Base-by-base conservation (phyloP, 2,329 filamentous ascomycete genomes). In the Beauveria sp. region DNA sequence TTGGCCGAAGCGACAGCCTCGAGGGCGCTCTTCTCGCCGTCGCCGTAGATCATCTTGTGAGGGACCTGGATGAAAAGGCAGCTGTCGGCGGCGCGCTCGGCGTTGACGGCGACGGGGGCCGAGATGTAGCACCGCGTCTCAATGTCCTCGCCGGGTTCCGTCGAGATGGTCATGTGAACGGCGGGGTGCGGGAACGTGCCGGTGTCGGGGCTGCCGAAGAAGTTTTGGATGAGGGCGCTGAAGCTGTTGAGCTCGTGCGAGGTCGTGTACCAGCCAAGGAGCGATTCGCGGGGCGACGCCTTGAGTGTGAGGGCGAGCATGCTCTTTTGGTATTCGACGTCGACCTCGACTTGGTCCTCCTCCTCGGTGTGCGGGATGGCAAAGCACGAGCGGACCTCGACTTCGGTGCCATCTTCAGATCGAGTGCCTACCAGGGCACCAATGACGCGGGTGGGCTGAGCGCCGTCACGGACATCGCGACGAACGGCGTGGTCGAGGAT, bases 271-370 rank as follows among this genome's bases (percentile, higher is more conserved):
- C 95, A 99, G 72, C 95, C 95, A 65, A 99, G 89, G 63, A 99
- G 85, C 60, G 92, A 86, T 78, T 99, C 95, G 77, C 92, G 91
- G 56, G 95, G 95, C 76, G 92, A 90, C 62, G 93, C 93, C 79
- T 93, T 93, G 68, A 98, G 86, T 75, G 96, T 93, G 69, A 99
- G 82, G 63, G 90, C 89, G 62, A 98, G 87, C 95, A 99, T 99
- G 77, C 93, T 93, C 85, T 98, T 98, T 80, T 99, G 95, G 79
- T 98, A 99, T 78, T 99, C 95, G 84, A 99, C 96, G 75, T 99
- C 95, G 66, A 99, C 95, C 78, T 99, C 95, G 71, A 99, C 95
- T 78, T 99, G 95, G 78, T 99, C 95, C 74, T 93, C 90, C 69
- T 93, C 96, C 80, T 99, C 95, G 68, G 93, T 98, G 81, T 99